Evolutionary conservation across 768 basidiomycete genomes (phyloP), one percentile per base, ranked within the genome.

Genomic region (Hortiboletus flavorubellus): DNA sequence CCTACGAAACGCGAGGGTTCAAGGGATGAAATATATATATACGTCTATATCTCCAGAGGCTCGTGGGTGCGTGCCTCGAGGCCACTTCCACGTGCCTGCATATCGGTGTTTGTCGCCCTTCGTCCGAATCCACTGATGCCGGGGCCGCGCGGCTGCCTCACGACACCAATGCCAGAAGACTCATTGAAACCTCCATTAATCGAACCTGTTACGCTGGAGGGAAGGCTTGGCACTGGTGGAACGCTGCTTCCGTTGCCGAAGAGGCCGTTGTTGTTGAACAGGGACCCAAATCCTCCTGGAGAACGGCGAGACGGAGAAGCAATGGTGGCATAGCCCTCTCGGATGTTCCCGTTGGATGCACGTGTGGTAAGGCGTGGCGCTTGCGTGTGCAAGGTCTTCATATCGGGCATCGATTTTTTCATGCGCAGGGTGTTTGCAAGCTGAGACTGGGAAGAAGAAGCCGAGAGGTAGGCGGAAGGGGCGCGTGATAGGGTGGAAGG

Each of bases 351-450:
- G 68, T 92, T 93, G 45, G 91, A 93, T 16, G 90, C 80, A 56
- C 91, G 87, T 15, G 87, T 86, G 54, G 76, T 83, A 45, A 93
- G 80, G 49, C 91, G 87, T 34, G 89, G 91, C 1, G 87, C 86
- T 64, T 86, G 84, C 16, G 85, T 78, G 57, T 91, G 91, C 59
- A 93, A 73, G 15, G 88, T 88, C 75, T 91, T 91, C 84, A 98
- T 86, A 72, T 98, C 93, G 3, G 97, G 97, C 97, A 98, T 98
- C 23, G 93, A 96, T 75, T 97, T 97, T 79, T 98, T 98, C 72
- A 87, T 85, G 40, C 95, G 86, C 51, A 98, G 81, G 40, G 84
- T 77, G 51, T 66, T 75, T 16, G 71, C 70, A 45, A 76, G 78
- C 60, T 72, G 77, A 61, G 76, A 75, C 60, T 66, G 66, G 65